Percentiles rank a stretch among this genome's conserved stretches.
phyloP scores from a whole-genome alignment of 371 early-diverging fungal genomes.

The Apophysomyces ossiformis region DNA sequence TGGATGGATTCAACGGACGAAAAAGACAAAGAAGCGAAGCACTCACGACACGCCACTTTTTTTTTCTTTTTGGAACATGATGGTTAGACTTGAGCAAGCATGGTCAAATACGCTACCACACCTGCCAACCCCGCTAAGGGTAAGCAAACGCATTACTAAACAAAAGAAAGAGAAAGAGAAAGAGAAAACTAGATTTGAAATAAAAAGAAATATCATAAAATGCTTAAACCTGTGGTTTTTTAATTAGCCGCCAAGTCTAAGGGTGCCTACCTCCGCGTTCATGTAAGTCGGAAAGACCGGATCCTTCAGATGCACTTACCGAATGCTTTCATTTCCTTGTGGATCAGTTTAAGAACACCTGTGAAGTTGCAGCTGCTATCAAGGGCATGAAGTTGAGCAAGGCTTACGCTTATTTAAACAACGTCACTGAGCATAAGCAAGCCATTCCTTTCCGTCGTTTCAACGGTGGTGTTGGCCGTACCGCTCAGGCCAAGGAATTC shows the following conservation, averaged over 20 bases:
- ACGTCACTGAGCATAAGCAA: slow-evolving; percentile 97
- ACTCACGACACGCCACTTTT: slow-evolving; percentile 5
- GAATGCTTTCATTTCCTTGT: neutral
- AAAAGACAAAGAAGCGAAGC: neutral
- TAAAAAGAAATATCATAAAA: too few species aligned
- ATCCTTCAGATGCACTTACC: neutral
- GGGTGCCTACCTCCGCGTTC: slow-evolving; percentile 39
- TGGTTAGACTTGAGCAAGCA: slow-evolving; percentile 20
- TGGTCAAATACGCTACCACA: slow-evolving; percentile 53
- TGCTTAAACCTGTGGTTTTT: neutral
- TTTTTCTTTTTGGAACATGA: neutral
- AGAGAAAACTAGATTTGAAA: neutral
- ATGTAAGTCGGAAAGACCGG: slow-evolving; percentile 21
- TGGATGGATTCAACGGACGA: neutral
- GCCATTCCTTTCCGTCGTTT: slow-evolving; percentile 98
- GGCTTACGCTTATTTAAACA: slow-evolving; percentile 95
- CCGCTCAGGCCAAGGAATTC: slow-evolving; percentile 97
- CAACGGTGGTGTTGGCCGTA: slow-evolving; percentile 98
- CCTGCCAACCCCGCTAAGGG: slow-evolving; percentile 45
- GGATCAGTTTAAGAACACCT: slow-evolving; percentile 91
- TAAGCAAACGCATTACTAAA: slow-evolving; percentile 17
- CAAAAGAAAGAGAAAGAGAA: neutral
- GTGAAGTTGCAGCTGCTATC: slow-evolving; percentile 96
- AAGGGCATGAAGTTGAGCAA: slow-evolving; percentile 92
- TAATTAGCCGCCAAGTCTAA: slow-evolving; percentile 31